A percentile compares a stretch with the other conserved stretches of the same genome.
These are phyloP conservation scores for Coemansia interrupta DNA, from an alignment of 192 early-diverging fungal species.

Conservation along the genomic window DNA sequence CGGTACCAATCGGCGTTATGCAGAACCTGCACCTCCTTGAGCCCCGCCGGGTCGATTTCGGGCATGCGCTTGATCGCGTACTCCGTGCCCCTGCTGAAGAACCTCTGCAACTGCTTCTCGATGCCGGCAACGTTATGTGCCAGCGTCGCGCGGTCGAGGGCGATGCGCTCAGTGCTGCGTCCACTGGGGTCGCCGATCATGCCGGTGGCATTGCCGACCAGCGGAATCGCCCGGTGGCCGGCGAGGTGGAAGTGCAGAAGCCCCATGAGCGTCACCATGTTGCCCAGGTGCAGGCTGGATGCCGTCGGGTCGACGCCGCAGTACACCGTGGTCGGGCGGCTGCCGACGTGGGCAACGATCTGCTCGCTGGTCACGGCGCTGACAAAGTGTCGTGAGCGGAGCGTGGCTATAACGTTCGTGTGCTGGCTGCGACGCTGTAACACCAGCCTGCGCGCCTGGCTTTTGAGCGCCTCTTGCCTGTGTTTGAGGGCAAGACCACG, in stretches of 20 bases:
- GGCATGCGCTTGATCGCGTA: constrained; percentile 30
- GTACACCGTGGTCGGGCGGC: constrained; percentile 59
- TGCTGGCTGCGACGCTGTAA: constrained; percentile 15
- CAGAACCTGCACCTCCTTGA: constrained; percentile 58
- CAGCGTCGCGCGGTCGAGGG: constrained; percentile 58
- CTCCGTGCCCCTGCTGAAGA: constrained; percentile 62
- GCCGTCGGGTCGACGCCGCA: constrained; percentile 95
- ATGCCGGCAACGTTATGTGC: constrained; percentile 65
- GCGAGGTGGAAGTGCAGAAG: constrained; percentile 80
- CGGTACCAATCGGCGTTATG: constrained; percentile 83
- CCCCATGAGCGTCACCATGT: constrained; percentile 79
- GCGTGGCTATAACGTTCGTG: constrained; percentile 35
- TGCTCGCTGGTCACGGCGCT: constrained; percentile 55
- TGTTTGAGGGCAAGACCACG: too few relatives aligned
- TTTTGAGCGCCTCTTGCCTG: too few relatives aligned
- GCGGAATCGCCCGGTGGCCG: constrained; percentile 77
- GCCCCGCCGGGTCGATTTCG: constrained; percentile 32
- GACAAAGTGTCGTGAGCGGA: constrained; percentile 54
- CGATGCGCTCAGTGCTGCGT: constrained; percentile 72
- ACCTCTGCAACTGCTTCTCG: constrained; percentile 62
- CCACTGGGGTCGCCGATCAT: constrained; percentile 92
- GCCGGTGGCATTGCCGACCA: constrained; percentile 92
- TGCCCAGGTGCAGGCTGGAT: constrained; percentile 83
- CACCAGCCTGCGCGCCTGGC: too few relatives aligned
- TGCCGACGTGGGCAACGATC: constrained; percentile 10